These are phyloP conservation scores for Pisolithus albus DNA, from an alignment of 768 basidiomycete species.

Conservation along the genomic window DNA sequence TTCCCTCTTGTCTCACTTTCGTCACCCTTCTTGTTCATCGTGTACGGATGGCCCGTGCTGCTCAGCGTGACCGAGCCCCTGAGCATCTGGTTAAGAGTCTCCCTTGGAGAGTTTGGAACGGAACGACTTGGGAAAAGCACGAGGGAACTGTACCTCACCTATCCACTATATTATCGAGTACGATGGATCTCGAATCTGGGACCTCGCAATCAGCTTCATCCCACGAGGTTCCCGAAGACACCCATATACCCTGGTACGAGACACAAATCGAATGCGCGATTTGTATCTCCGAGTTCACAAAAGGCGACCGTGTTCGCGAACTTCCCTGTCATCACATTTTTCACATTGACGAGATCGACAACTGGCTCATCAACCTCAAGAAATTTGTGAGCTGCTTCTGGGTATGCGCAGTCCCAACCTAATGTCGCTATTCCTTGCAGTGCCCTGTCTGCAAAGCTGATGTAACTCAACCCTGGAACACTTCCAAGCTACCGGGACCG, in stretches of 20 bases:
- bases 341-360: constrained; percentile 85
- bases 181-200: constrained; percentile 36
- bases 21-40: constrained; percentile 87
- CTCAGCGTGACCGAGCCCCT: constrained; percentile 77
- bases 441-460: constrained; percentile 92
- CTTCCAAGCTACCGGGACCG: constrained; percentile 11
- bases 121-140: constrained; percentile 75
- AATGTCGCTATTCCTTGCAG: constrained; percentile 32
- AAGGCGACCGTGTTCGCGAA: constrained; percentile 86
- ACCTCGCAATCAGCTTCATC: constrained; percentile 21
- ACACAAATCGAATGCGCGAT: constrained; percentile 86
- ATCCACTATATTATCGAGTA: constrained; percentile 16
- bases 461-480: constrained; percentile 59
- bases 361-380: constrained; percentile 89
- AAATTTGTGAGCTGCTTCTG: constrained; percentile 62
- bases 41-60: constrained; percentile 73
- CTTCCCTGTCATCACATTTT: constrained; percentile 94
- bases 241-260: constrained; percentile 68
- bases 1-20: constrained; percentile 86
- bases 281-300: constrained; percentile 79
- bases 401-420: constrained; percentile 2
- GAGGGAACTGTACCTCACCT: constrained; percentile 29
- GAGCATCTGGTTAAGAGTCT: constrained; percentile 71
- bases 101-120: constrained; percentile 81
- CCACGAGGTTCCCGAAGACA: constrained; percentile 15